Evolutionary conservation across 805 yeast genomes (phyloP), one percentile per base, ranked within the genome.

Genomic region (Wickerhamiella brachini): DNA sequence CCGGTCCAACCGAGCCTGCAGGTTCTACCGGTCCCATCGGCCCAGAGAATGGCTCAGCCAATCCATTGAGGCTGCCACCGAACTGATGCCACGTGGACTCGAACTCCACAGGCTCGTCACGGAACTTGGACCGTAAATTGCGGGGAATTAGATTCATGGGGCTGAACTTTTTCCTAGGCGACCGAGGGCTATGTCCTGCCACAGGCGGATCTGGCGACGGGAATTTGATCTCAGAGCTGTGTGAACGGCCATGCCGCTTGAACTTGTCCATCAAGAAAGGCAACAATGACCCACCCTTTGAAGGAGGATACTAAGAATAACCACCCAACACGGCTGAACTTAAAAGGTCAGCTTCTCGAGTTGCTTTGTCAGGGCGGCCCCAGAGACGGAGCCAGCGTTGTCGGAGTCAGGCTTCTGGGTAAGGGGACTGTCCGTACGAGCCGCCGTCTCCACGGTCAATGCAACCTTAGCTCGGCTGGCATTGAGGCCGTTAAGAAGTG

Each of bases 401-500:
- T n/a, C n/a, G n/a, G n/a, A n/a, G n/a, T n/a, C 31, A 26, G 31
- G 31, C 34, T 4, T 15, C 34, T 29, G 34, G 34, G 34, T 9
- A 29, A 12, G 34, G 34, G 34, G 15, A 29, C 26, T 24, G n/a
- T n/a, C n/a, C n/a, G n/a, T n/a, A n/a, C n/a, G n/a, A n/a, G n/a
- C n/a, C n/a, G n/a, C n/a, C n/a, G n/a, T n/a, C 26, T 24, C 26
- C 5, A 24, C 26, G 8, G 26, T 9, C 7, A 37, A 18, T 7
- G 15, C 88, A 3, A 88, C 60, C 63, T 81, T 79, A 0, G 96
- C 84, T 56, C 93, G 73, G 56, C 77, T 80, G 49, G 77, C 71
- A 59, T 89, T 93, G 51, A 93, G 73, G 0, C 96, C 96, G 53
- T 85, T 89, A 47, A 93, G 67, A 26, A 93, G 69, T 50, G 84